Evolutionary conservation across 352 stramenopile genomes (phyloP), one percentile per base, ranked within the genome.

Genomic region (Phytophthora syringae): DNA sequence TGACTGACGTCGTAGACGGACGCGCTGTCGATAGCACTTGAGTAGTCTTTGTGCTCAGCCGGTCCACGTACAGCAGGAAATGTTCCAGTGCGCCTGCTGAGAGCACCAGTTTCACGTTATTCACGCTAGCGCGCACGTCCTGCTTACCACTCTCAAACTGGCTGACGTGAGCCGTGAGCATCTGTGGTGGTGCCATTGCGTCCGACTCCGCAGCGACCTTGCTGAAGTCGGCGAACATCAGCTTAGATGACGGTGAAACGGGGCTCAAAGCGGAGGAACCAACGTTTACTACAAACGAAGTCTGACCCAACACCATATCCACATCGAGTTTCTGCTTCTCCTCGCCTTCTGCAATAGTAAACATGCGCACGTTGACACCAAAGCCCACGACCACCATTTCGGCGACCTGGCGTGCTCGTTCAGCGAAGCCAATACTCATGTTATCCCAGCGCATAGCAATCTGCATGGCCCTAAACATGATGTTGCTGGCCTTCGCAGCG

Each of bases 41-140:
- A 45, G 69, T 82, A 13, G 78, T 70, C 20, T 76, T 82, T 25
- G 77, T 87, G 34, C 48, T 84, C 18, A 90, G 48, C 5, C 80
- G 80, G 65, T 92, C 82, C 9, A 85, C 61, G 40, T 81, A 90
- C 51, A 90, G 60, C 49, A 92, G 45, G 49, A 92, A 90, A 52
- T 83, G 57, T 54, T 92, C 81, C 4, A 92, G 72, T 13, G 74
- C 79, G 18, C 71, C 50, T 6, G 74, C 74, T 48, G 71, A 75
- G 4, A 75, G 50, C 22, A 88, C 60, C 25, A 90, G 37, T 25
- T 78, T 80, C 25, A 88, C 50, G 36, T 86, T 82, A 42, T 80
- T 87, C 48, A 88, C 43, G 3, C 53, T 44, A 48, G 74, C 73
- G 24, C 74, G 63, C 18, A 88, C 62, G 44, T 72, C 55, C 25